Evolutionary conservation across 441 rosid species (phyloP).

Genomic region (Raphanus hybrid): DNA sequence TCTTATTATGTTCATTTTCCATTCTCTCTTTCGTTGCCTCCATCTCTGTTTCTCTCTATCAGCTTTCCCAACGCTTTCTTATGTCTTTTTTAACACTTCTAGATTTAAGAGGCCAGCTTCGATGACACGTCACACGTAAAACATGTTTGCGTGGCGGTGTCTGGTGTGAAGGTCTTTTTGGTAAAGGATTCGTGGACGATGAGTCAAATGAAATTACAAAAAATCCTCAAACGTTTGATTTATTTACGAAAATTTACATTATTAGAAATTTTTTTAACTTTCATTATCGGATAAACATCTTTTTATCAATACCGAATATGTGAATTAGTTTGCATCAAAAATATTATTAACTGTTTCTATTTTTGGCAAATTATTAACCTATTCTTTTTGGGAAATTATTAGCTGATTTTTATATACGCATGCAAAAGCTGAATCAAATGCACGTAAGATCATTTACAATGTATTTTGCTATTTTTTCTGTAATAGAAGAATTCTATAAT

Average conservation of each 20-base stretch:
- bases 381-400: too few species aligned
- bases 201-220: slow-evolving; percentile 5
- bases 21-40: slow-evolving; percentile 43
- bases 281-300: not conserved
- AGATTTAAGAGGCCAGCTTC: not conserved
- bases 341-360: too few species aligned
- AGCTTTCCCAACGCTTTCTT: not conserved
- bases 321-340: not conserved
- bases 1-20: slow-evolving; percentile 24
- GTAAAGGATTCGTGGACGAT: slow-evolving; percentile 14
- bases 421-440: too few species aligned
- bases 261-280: not conserved
- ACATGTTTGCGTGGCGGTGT: slow-evolving; percentile 25
- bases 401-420: too few species aligned
- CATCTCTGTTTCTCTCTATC: slow-evolving; percentile 16
- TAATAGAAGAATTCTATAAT: too few species aligned
- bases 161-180: not conserved
- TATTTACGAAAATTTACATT: not conserved
- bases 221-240: not conserved
- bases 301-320: not conserved
- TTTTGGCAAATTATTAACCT: too few species aligned
- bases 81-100: not conserved
- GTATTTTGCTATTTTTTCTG: too few species aligned
- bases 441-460: too few species aligned
- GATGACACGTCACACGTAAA: slow-evolving; percentile 1